Evolutionary conservation across 768 basidiomycete genomes (phyloP).

Genomic region (Xerocomus potaroensis): DNA sequence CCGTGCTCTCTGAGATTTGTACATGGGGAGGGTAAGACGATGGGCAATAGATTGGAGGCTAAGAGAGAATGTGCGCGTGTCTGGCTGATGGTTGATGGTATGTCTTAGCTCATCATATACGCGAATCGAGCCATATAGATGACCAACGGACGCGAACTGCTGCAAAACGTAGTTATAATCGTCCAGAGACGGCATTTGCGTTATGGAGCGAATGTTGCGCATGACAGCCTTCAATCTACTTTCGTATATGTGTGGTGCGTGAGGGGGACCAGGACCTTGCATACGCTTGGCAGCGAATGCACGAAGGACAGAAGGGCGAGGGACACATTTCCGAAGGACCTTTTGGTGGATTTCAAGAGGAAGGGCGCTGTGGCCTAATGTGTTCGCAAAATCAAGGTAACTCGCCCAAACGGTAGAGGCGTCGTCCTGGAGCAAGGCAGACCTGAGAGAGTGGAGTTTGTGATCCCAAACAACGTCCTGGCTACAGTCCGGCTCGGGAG

Average conservation of each 20-base stretch:
- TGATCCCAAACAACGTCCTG: conserved; percentile 15
- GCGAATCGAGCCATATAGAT: conserved; percentile 53
- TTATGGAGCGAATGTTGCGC: conserved; percentile 57
- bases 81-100: conserved; percentile 41
- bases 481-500: conserved; percentile 5
- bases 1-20: conserved; percentile 31
- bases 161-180: conserved; percentile 75
- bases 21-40: conserved; percentile 58
- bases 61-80: conserved; percentile 54
- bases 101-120: conserved; percentile 57
- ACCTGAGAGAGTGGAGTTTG: conserved; percentile 27
- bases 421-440: conserved; percentile 31
- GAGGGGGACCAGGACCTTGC: conserved; percentile 33
- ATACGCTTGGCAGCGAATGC: conserved; percentile 39
- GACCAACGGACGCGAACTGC: conserved; percentile 75
- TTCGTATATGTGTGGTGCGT: conserved; percentile 54
- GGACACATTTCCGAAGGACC: conserved; percentile 65
- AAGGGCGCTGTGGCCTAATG: conserved; percentile 44
- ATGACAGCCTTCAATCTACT: conserved; percentile 63
- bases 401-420: conserved; percentile 58
- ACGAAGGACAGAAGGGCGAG: conserved; percentile 43
- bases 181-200: conserved; percentile 41
- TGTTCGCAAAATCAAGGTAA: conserved; percentile 55
- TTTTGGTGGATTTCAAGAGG: conserved; percentile 65
- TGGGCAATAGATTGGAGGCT: conserved; percentile 68